phyloP scores from a whole-genome alignment of 805 yeast species.

The Diddensiella santjacobensis region DNA sequence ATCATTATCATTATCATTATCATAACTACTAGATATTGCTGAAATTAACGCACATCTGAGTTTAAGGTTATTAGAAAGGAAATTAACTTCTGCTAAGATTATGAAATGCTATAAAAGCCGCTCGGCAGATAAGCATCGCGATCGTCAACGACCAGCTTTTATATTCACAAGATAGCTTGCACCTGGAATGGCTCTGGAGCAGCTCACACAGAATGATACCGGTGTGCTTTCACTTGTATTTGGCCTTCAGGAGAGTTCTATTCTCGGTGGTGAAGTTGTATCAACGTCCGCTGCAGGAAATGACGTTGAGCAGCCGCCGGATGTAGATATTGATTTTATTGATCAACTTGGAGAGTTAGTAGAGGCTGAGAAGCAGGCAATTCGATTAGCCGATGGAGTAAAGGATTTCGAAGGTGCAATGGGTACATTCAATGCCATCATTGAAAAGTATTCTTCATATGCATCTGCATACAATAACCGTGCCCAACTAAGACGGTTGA shows the following conservation, averaged over 20 bases:
- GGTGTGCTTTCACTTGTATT: neutral
- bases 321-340: neutral
- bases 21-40: no score
- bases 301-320: neutral
- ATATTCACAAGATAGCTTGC: neutral
- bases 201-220: neutral
- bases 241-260: neutral
- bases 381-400: neutral
- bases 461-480: constrained; percentile 36
- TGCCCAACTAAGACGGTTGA: constrained; percentile 28
- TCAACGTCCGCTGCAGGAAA: neutral
- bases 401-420: constrained; percentile 14
- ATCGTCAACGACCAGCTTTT: no score
- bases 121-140: neutral
- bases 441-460: constrained; percentile 27
- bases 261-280: neutral
- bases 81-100: no score
- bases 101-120: constrained; percentile 1
- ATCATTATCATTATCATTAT: no score
- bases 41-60: no score
- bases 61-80: no score
- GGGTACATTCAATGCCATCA: constrained; percentile 21
- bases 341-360: neutral
- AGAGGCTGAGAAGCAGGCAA: neutral
- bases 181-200: neutral